Evolutionary conservation across 2,329 filamentous ascomycete genomes (phyloP).

Genomic region (Venturia pyrina): DNA sequence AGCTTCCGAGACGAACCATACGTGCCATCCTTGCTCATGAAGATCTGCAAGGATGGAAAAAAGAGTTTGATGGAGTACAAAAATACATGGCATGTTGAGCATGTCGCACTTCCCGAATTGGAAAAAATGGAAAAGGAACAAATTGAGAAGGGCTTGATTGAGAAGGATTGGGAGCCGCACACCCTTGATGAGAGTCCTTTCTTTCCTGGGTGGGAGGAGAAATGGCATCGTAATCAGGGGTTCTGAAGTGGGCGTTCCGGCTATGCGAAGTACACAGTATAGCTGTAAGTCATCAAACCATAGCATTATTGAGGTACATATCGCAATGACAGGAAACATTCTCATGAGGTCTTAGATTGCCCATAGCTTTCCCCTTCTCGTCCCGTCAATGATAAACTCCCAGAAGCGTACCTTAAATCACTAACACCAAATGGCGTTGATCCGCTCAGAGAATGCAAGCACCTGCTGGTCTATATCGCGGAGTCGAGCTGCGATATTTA

Average conservation of each 20-base stretch:
- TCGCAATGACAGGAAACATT: neutral
- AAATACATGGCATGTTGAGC: constrained; percentile 69
- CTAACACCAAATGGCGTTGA: too few relatives aligned
- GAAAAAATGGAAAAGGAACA: constrained; percentile 58
- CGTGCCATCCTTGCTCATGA: constrained; percentile 57
- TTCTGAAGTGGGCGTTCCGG: constrained; percentile 30
- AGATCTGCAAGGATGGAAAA: constrained; percentile 63
- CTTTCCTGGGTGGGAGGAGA: constrained; percentile 66
- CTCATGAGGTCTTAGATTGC: too few relatives aligned
- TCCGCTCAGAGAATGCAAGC: too few relatives aligned
- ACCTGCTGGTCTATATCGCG: too few relatives aligned
- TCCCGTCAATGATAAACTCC: too few relatives aligned
- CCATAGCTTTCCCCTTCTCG: too few relatives aligned
- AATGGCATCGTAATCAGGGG: constrained; percentile 58
- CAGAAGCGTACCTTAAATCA: too few relatives aligned
- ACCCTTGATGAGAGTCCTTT: constrained; percentile 69
- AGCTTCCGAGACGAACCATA: constrained; percentile 64
- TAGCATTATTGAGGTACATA: neutral
- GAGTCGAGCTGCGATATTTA: too few relatives aligned
- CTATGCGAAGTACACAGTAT: too few relatives aligned
- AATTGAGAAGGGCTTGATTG: constrained; percentile 48
- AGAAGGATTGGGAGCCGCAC: constrained; percentile 51
- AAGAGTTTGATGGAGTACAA: constrained; percentile 67
- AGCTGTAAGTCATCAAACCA: too few relatives aligned
- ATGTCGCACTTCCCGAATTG: constrained; percentile 57